These are phyloP conservation scores for Geotrichum carabidarum DNA, from an alignment of 1,139 yeast species.

Conservation along the genomic window DNA sequence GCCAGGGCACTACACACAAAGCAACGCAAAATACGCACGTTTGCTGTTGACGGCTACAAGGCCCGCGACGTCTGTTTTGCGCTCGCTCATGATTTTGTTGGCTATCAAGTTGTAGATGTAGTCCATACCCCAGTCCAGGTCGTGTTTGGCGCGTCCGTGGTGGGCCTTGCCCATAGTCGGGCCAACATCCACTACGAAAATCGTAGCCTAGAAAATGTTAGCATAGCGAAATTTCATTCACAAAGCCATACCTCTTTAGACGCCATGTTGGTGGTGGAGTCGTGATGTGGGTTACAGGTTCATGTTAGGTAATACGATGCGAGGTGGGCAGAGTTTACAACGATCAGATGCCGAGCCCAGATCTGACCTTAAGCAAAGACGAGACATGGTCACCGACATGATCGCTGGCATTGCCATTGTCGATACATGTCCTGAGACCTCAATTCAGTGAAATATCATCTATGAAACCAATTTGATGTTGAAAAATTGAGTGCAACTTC, in stretches of 20 bases:
- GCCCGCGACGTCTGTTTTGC: constrained; percentile 55
- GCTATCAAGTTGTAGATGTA: constrained; percentile 45
- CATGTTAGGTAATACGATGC: background rate
- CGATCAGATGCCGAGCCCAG: too few relatives aligned
- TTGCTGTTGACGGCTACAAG: constrained; percentile 43
- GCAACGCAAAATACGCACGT: constrained; percentile 17
- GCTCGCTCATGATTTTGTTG: constrained; percentile 44
- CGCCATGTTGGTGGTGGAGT: constrained; percentile 5
- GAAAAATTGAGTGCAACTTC: too few relatives aligned
- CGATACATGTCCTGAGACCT: too few relatives aligned
- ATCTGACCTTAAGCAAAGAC: too few relatives aligned
- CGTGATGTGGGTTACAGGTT: background rate
- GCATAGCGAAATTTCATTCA: background rate
- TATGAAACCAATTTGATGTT: too few relatives aligned
- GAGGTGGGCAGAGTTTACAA: background rate
- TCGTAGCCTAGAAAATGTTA: constrained; percentile 38
- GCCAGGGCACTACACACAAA: background rate
- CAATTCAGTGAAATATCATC: too few relatives aligned
- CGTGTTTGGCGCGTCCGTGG: constrained; percentile 29
- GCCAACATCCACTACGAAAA: constrained; percentile 52
- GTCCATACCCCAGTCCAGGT: constrained; percentile 41
- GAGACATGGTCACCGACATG: too few relatives aligned
- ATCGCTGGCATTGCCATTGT: too few relatives aligned
- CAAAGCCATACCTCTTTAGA: constrained; percentile 5
- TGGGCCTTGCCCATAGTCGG: constrained; percentile 41